phyloP scores from a whole-genome alignment of 164 flowering plant species.

The Tetrastigma voinierianum region DNA sequence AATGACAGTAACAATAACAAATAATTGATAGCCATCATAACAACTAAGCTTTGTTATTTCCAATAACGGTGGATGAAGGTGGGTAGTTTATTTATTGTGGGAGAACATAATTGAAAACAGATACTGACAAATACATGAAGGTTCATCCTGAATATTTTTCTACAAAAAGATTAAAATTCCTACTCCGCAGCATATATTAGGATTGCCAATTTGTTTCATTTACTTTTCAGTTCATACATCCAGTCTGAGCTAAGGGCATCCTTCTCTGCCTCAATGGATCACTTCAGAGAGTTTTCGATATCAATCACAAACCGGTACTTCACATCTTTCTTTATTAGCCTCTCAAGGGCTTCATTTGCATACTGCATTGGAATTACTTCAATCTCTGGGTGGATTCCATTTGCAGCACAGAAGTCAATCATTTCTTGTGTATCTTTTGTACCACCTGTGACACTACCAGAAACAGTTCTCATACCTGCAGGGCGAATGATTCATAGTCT shows the following conservation, averaged over 20 bases:
- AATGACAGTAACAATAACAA: too few species aligned
- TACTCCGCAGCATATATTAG: too few species aligned
- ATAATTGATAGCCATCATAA: too few species aligned
- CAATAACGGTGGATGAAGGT: too few species aligned
- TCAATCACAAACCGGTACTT: conserved; percentile 90
- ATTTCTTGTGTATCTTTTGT: conserved; percentile 75
- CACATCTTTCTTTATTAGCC: conserved; percentile 73
- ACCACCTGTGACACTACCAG: conserved; percentile 78
- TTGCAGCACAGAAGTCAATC: conserved; percentile 79
- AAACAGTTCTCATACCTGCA: conserved; percentile 60
- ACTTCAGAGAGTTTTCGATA: conserved; percentile 65
- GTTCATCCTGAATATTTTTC: too few species aligned
- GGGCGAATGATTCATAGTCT: conserved; percentile 2
- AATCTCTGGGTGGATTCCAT: conserved; percentile 65
- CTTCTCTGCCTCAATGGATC: conserved; percentile 13
- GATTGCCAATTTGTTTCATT: too few species aligned
- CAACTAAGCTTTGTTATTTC: too few species aligned
- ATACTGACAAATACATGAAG: too few species aligned
- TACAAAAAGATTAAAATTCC: too few species aligned
- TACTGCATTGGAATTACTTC: conserved; percentile 76
- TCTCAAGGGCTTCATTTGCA: conserved; percentile 80
- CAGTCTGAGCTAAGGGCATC: neutral
- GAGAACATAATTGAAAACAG: too few species aligned
- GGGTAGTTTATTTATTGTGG: too few species aligned
- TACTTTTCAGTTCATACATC: too few species aligned